A percentile compares a stretch with the other conserved stretches of the same genome.
These are phyloP conservation scores for Lycium ferocissimum DNA, from an alignment of 257 asterid genomes.

Conservation along the genomic window DNA sequence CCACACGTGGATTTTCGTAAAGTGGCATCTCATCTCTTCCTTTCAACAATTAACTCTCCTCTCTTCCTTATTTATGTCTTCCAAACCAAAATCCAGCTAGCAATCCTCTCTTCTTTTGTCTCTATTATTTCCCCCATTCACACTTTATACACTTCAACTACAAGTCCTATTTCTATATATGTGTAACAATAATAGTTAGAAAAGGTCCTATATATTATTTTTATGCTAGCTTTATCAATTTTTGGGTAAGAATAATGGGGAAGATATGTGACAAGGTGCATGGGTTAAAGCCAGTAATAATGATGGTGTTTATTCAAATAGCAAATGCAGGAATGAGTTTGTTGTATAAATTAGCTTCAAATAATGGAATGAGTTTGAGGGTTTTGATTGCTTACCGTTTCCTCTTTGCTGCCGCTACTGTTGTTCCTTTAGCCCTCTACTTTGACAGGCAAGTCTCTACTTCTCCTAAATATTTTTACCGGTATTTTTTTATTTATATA, in stretches of 20 bases:
- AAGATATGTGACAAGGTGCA: conserved; percentile 45
- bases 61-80: conserved; percentile 2
- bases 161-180: not conserved
- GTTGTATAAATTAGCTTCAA: conserved; percentile 60
- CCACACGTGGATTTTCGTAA: conserved; percentile 14
- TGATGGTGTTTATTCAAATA: conserved; percentile 64
- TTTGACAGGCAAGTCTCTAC: conserved; percentile 51
- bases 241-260: conserved; percentile 36
- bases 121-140: not conserved
- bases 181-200: no score
- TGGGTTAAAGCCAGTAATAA: conserved; percentile 58
- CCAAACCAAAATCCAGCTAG: not conserved
- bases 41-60: not conserved
- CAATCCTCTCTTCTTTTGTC: not conserved
- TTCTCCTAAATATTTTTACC: not conserved
- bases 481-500: no score
- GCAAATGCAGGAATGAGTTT: conserved; percentile 49
- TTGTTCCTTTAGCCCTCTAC: conserved; percentile 67
- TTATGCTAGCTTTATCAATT: not conserved
- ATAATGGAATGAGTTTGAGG: conserved; percentile 52
- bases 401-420: conserved; percentile 58
- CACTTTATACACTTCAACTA: not conserved
- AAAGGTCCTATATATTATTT: no score
- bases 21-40: not conserved
- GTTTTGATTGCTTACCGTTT: conserved; percentile 70